Evolutionary conservation across 78 protist genomes (phyloP), one percentile per base, ranked within the genome.

Genomic region (Dictyostelium discoideum): DNA sequence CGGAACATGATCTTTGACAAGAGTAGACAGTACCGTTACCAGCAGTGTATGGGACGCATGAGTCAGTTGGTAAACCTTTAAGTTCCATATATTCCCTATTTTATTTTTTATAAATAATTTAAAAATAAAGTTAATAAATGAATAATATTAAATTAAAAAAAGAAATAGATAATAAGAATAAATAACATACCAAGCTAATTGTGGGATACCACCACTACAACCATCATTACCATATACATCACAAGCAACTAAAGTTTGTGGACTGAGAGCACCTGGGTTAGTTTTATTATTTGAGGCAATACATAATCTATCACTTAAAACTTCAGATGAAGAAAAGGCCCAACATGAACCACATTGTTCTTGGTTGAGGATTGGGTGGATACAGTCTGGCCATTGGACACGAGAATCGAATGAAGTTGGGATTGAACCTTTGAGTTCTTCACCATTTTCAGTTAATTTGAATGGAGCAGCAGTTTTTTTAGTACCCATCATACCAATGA

Each of bases 141-240:
- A n/a, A n/a, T n/a, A n/a, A n/a, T n/a, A n/a, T n/a, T n/a, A n/a
- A 32, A 32, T 32, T 32, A 32, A 32, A n/a, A 88, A 14, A 22
- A 86, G 85, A 29, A 46, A 46, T 42, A 42, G 7, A 42, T 42
- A 26, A 98, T 97, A 87, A 97, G 96, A 54, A 97, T 97, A 98
- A 16, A 54, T 5, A 50, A 90, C 92, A 24, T 74, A 37, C 96
- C 96, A 16, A 73, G 22, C 69, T 60, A 60, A 60, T 39, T 86
- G 85, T 39, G 93, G 96, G n/a, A 84, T 60, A 72, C 97, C 97
- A 63, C 97, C 97, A 67, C 86, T 92, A 83, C 97, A 96, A 37
- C 97, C 97, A 26, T 85, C 42, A 67, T 93, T 79, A 50, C 84
- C 85, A 22, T 20, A 81, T 1, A 29, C 63, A 48, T 63, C 84